Percentiles rank a stretch among this genome's conserved stretches.
Evolutionary conservation across 768 basidiomycete species (phyloP).

Genomic region (Boletus tylopilopsis): DNA sequence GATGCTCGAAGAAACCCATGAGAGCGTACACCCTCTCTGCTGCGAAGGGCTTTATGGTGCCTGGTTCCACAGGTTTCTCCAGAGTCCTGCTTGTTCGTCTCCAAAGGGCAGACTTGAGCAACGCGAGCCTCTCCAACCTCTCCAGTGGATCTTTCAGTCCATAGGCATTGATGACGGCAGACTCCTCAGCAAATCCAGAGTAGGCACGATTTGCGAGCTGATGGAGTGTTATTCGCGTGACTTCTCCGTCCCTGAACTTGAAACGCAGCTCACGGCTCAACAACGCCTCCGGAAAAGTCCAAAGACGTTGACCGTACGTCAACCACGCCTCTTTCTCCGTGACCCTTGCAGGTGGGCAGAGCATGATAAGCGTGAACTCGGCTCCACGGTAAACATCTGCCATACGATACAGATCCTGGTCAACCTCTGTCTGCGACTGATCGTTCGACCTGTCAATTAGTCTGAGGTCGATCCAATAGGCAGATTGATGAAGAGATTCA

Average conservation of each 20-base stretch:
- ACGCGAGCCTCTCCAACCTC: slow-evolving; percentile 19
- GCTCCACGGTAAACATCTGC: slow-evolving; percentile 20
- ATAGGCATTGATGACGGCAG: slow-evolving; percentile 22
- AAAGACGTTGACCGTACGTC: slow-evolving; percentile 20
- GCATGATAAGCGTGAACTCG: slow-evolving; percentile 23
- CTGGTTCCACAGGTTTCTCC: background rate
- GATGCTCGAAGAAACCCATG: slow-evolving; percentile 27
- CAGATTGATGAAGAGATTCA: slow-evolving; percentile 6
- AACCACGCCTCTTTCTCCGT: slow-evolving; percentile 11
- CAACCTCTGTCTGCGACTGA: slow-evolving; percentile 1
- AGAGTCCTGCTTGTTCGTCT: slow-evolving; percentile 7
- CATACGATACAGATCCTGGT: slow-evolving; percentile 23
- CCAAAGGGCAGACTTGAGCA: slow-evolving; percentile 25
- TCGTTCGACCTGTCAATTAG: background rate
- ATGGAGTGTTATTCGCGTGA: slow-evolving; percentile 19
- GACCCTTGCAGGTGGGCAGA: background rate
- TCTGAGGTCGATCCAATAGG: slow-evolving; percentile 23
- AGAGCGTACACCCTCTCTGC: slow-evolving; percentile 26
- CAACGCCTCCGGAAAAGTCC: slow-evolving; percentile 23
- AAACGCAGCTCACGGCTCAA: slow-evolving; percentile 20
- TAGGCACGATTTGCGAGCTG: slow-evolving; percentile 25
- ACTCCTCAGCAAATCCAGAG: slow-evolving; percentile 8
- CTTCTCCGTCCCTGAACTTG: slow-evolving; percentile 8
- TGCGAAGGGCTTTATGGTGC: background rate
- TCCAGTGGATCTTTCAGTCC: slow-evolving; percentile 19